Base-by-base conservation (phyloP, 176 grass and related monocot genomes). In the Miscanthus lutarioriparius region DNA sequence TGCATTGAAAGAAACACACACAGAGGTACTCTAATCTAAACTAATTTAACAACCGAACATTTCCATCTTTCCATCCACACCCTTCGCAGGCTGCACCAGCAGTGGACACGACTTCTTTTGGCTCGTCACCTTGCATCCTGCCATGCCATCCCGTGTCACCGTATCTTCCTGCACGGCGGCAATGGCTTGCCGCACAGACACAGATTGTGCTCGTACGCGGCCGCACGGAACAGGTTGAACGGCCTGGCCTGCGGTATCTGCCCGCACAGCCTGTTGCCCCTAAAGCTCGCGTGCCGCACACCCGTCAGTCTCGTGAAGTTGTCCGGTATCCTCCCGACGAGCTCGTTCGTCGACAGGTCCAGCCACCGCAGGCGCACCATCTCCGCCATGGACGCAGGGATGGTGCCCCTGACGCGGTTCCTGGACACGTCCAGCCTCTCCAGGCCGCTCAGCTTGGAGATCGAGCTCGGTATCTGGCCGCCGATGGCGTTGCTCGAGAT, bases 141-240 rank as follows among this genome's bases (percentile, higher is more conserved):
- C 10, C 73, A 19, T n/a, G 1, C 20, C 1, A 37, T 22, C 45
- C 26, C 8, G 43, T 0, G 25, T 36, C 62, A 27, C 86, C 39
- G 64, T 38, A 86, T 75, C 64, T 73, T 88, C 83, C 84, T 92
- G 45, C 94, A 97, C 22, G 88, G 82, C 70, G 85, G 89, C 76
- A 97, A 54, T 35, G 94, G 94, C 77, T 92, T 85, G 86, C 90
- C 94, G 70, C 94, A 97, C 1, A 97, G 86, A 80, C 94, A 94
- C 43, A 92, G 53, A 78, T 97, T 97, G 37, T 94, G 87, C 54
- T 83, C 91, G 83, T 97, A 97, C 33, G 92, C 94, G 17, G 86
- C 77, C 3, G 87, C 73, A 7, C 82, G 86, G 75, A 94, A 91
- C 61, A 85, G 53, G 23, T 87, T 84, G 64, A 97, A 97, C 58